Base-by-base conservation (phyloP, 1,284 basidiomycete species). In the Macrocybe sp. region DNA sequence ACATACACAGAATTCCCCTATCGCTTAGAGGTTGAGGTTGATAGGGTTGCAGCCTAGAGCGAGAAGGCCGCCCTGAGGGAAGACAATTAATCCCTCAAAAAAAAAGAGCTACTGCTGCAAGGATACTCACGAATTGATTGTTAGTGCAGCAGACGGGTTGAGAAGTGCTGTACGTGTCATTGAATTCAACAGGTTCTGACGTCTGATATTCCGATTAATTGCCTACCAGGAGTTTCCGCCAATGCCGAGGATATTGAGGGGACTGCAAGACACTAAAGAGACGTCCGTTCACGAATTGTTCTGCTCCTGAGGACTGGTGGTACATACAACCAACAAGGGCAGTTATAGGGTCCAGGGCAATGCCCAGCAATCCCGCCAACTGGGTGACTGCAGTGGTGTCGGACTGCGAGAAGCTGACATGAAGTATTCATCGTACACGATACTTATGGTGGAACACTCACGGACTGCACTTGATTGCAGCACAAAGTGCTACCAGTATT, bases 401-500 rank as follows among this genome's bases (percentile, higher is more conserved):
- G 5, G 47, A 22, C 47, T 48, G 37, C 14, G 7, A 7, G 28
- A 36, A 29, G 32, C 10, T 4, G 31, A 2, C 2, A 31, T 8
- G 4, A 6, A 8, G 10, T 14, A 14, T 14, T 14, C 14, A 14
- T 14, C 14, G 14, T 14, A 14, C 14, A 14, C 14, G 14, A 14
- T 14, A 14, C 14, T 14, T 14, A 14, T 33, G 5, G 7, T 16
- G 22, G 14, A 14, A 14, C 14, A 14, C 60, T 49, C 43, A 62
- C 59, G 33, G 35, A 16, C 42, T 58, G 51, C 14, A 53, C 46
- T 16, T 52, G 51, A 48, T 61, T 56, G 54, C 66, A 68, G 61
- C 66, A 68, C 46, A 65, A 59, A 28, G 64, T 36, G 11, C 48
- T 12, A n/a, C 66, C 64, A 33, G 56, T 61, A 51, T 59, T 59